Base-by-base conservation (phyloP, 805 yeast genomes). In the Cyberlindnera nakhonratchasimensis region DNA sequence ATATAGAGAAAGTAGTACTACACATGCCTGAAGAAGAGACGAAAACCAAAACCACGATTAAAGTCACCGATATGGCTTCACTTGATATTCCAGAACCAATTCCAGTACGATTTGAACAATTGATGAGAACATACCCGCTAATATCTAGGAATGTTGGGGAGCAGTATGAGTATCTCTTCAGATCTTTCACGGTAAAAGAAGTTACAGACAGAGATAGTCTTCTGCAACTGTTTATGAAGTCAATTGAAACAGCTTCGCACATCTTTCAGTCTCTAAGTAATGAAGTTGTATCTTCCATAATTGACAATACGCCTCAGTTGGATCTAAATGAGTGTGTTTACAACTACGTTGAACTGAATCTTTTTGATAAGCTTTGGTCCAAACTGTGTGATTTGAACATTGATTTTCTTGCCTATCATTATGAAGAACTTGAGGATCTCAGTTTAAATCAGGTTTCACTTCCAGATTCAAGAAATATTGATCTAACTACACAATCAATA, bases 321-420 rank as follows among this genome's bases (percentile, higher is more conserved):
- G 77, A 81, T 43, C 62, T 79, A 48, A 75, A 69, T 50, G 69
- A 68, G 43, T 66, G 79, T 34, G 68, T 88, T 2, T 82, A 80
- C 52, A 79, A 78, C 41, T 86, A 86, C 52, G 80, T 86, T 13
- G 96, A 90, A 53, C 53, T 71, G 46, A 79, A 80, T 43, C 59
- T 87, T 24, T 83, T 79, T 53, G 84, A 78, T 48, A 76, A 74
- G 46, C 57, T 88, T 6, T 86, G 96, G 93, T 49, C 66, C 2
- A 64, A 67, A 26, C 53, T 77, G 12, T 56, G 58, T 12, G 51
- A 48, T 6, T 34, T 69, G 24, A 42, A 50, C 39, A 39, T 48
- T 23, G 48, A 55, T 39, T 31, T 63, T 42, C 51, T 60, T 34
- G 21, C 48, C 17, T 40, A 47, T 36, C 39, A 48, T 29, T 43